Conservation (phyloP, 192 early-diverging fungal species). For the Linnemannia schmuckeri region DNA sequence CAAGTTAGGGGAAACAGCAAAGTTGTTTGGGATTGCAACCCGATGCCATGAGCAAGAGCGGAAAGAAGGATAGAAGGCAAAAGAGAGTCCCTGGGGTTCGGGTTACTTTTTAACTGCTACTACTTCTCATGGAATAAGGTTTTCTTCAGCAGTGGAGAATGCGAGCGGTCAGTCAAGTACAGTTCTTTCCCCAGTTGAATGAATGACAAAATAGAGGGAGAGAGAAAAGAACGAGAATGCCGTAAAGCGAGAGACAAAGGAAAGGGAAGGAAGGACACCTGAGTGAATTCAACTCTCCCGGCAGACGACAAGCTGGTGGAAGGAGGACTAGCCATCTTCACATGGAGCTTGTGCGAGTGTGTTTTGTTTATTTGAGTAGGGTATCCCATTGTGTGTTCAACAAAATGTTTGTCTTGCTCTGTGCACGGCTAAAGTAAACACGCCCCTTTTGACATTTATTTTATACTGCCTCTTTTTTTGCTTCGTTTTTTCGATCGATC, state of each 20-base stretch:
- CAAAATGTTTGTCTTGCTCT: neutral
- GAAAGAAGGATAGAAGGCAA: neutral
- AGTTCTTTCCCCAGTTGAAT: neutral
- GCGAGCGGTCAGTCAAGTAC: neutral
- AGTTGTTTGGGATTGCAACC: neutral
- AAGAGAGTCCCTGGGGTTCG: neutral
- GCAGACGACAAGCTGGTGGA: neutral
- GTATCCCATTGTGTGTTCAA: neutral
- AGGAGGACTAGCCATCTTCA: neutral
- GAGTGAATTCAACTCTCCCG: neutral
- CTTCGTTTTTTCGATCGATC: too few relatives aligned
- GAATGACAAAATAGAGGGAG: too few relatives aligned
- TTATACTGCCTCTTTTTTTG: too few relatives aligned
- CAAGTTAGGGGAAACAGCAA: neutral
- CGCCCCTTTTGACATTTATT: neutral
- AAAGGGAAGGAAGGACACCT: neutral
- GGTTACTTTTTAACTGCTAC: neutral
- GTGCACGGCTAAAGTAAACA: constrained; percentile 8
- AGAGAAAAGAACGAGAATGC: neutral
- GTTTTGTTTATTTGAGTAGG: neutral
- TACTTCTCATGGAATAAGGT: neutral
- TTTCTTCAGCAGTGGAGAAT: neutral
- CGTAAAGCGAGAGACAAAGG: neutral
- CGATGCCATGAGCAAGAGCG: neutral
- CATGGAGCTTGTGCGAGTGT: neutral